Evolutionary conservation across 2,329 filamentous ascomycete species (phyloP).

Genomic region (Graphilbum fragrans): DNA sequence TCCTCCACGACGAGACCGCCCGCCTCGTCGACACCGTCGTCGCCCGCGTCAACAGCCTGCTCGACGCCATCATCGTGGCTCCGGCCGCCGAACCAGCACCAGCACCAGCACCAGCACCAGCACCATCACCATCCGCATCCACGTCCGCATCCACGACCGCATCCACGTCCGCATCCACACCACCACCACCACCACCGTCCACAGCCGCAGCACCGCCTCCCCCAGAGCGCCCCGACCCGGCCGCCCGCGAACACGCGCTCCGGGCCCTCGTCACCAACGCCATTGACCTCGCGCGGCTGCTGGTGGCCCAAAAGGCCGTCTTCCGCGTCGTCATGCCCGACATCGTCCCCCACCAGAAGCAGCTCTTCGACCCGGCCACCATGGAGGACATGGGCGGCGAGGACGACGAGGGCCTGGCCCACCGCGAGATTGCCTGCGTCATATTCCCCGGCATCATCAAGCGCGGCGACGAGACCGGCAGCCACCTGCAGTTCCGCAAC

Average conservation of each 20-base stretch:
- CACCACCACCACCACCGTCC: slow-evolving; percentile 18
- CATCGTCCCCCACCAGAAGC: slow-evolving; percentile 37
- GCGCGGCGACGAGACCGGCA: slow-evolving; percentile 51
- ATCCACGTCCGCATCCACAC: too few relatives aligned
- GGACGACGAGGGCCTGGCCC: slow-evolving; percentile 23
- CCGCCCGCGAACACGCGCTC: slow-evolving; percentile 38
- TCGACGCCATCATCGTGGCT: slow-evolving; percentile 38
- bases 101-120: too few relatives aligned
- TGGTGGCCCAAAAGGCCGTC: slow-evolving; percentile 46
- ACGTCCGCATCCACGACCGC: too few relatives aligned
- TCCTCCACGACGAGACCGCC: slow-evolving; percentile 32
- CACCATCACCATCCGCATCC: too few relatives aligned
- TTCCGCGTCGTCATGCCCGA: slow-evolving; percentile 44
- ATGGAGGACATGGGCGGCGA: slow-evolving; percentile 59
- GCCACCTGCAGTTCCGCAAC: slow-evolving; percentile 47
- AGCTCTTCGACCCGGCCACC: slow-evolving; percentile 41
- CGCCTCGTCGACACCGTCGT: slow-evolving; percentile 30
- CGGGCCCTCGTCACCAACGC: slow-evolving; percentile 37
- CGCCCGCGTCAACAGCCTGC: slow-evolving; percentile 32
- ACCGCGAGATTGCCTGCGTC: slow-evolving; percentile 46
- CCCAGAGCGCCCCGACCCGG: too few relatives aligned
- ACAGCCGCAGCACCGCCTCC: slow-evolving; percentile 1
- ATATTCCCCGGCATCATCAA: slow-evolving; percentile 55
- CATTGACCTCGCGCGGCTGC: slow-evolving; percentile 41
- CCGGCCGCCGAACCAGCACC: too few relatives aligned